Base-by-base conservation (phyloP, 1,284 basidiomycete genomes). In the Heterobasidion annosum region DNA sequence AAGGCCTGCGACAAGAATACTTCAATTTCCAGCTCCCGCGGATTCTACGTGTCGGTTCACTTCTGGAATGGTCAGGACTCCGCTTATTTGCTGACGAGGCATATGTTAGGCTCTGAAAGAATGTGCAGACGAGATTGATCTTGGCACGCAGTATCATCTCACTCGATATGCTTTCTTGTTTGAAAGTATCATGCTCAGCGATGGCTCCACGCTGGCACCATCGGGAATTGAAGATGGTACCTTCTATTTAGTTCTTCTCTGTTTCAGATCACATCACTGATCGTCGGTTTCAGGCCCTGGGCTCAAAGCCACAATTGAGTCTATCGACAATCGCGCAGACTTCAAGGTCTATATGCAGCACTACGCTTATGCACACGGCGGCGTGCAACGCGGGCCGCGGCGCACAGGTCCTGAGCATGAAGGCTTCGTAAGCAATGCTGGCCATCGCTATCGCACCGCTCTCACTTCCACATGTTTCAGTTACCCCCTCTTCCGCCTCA, bases 341-440 rank as follows among this genome's bases (percentile, higher is more conserved):
- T 99, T 99, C 73, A 96, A 91, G 71, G 82, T 81, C 18, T 99
- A 90, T 69, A 97, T 99, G 94, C 91, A 97, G 67, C 93, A 97
- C 65, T 99, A 97, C 66, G 87, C 91, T 1, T 88, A 84, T 60
- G 91, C 91, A 6, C 88, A 91, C 58, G 91, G 83, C 2, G 74
- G 76, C 54, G 67, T 64, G 44, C 72, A 79, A 13, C 78, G 83
- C 50, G 91, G 88, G 9, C 91, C 88, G 16, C 76, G 89, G 56
- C 74, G 92, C 61, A 90, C 93, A 59, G 92, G 91, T 3, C 90
- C 90, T 6, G 76, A 80, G 58, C 89, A 94, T 55, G 90, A 94
- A 68, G 90, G 91, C 54, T 93, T 90, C 71, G 91, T 93, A 68
- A 64, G 88, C 77, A 6, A 37, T 44, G 25, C 16, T 47, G 37